Evolutionary conservation across 129 eudicot genomes (phyloP).

Genomic region (Erigeron canadensis): DNA sequence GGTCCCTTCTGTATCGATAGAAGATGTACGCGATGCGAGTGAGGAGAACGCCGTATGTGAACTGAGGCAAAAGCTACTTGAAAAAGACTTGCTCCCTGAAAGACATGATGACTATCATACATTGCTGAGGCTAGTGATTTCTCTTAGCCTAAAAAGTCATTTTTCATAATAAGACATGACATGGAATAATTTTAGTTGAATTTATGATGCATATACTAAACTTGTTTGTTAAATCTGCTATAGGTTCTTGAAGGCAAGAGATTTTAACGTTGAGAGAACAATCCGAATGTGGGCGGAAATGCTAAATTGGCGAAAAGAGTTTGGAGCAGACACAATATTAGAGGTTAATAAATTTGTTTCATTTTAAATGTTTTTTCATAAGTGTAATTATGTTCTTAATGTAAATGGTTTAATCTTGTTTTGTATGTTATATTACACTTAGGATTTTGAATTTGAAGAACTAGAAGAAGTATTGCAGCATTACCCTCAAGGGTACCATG

Average conservation of each 20-base stretch:
- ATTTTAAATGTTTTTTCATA: no score
- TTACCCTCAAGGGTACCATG: constrained; percentile 98
- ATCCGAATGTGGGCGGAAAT: constrained; percentile 95
- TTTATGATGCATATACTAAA: not conserved
- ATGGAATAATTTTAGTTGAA: not conserved
- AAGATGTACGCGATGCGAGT: constrained; percentile 78
- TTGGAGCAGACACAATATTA: constrained; percentile 80
- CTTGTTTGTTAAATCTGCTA: not conserved
- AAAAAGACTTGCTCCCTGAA: constrained; percentile 68
- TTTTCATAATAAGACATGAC: not conserved
- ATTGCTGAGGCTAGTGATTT: constrained; percentile 54
- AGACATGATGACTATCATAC: constrained; percentile 91
- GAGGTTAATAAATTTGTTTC: constrained; percentile 47
- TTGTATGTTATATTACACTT: not conserved
- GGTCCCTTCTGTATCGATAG: constrained; percentile 73
- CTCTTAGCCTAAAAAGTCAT: constrained; percentile 9
- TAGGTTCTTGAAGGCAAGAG: constrained; percentile 94
- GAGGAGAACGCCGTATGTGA: constrained; percentile 75
- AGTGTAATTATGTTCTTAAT: no score
- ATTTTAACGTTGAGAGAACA: constrained; percentile 67
- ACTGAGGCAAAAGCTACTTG: constrained; percentile 66
- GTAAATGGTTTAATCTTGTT: not conserved
- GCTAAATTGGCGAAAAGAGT: constrained; percentile 93
- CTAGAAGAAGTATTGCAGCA: constrained; percentile 82
- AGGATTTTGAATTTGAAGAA: constrained; percentile 85